phyloP scores from a whole-genome alignment of 139 green algal genomes.

The Edaphochlamys debaryana region DNA sequence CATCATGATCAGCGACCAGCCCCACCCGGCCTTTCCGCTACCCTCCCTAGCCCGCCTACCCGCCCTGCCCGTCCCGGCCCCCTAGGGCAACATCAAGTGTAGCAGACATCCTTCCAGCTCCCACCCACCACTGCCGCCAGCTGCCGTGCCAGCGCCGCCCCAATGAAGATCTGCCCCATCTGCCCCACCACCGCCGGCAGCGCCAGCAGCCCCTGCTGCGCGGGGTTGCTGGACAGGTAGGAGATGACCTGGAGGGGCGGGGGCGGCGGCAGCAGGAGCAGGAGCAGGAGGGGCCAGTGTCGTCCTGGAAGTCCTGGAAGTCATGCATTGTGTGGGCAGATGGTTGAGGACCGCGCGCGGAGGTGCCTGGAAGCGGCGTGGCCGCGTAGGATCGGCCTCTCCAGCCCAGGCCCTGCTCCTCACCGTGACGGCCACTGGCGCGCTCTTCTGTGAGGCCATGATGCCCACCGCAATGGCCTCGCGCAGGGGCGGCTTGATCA shows the following conservation, averaged over 20 bases:
- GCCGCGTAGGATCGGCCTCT: neutral
- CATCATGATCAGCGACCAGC: too few species aligned
- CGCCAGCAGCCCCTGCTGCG: constrained; percentile 51
- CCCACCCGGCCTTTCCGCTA: too few species aligned
- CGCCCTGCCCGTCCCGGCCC: too few species aligned
- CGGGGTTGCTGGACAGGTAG: neutral
- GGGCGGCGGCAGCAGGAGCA: too few species aligned
- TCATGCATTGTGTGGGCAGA: too few species aligned
- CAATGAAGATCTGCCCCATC: constrained; percentile 49
- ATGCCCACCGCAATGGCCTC: constrained; percentile 18
- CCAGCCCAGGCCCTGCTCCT: neutral
- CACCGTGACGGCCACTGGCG: constrained; percentile 27
- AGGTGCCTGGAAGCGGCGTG: neutral
- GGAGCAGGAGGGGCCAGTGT: neutral
- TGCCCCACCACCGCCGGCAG: constrained; percentile 59
- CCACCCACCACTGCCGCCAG: neutral
- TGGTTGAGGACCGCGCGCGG: neutral
- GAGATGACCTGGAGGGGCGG: neutral
- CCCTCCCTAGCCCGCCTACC: too few species aligned
- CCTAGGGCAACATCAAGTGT: too few species aligned
- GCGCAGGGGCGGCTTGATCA: neutral
- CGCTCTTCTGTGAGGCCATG: constrained; percentile 38
- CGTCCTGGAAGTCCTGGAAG: too few species aligned
- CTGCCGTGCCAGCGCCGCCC: neutral
- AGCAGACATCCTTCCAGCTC: too few species aligned